Conservation (phyloP, 176 grass and related monocot genomes). For the Oryza australiensis region DNA sequence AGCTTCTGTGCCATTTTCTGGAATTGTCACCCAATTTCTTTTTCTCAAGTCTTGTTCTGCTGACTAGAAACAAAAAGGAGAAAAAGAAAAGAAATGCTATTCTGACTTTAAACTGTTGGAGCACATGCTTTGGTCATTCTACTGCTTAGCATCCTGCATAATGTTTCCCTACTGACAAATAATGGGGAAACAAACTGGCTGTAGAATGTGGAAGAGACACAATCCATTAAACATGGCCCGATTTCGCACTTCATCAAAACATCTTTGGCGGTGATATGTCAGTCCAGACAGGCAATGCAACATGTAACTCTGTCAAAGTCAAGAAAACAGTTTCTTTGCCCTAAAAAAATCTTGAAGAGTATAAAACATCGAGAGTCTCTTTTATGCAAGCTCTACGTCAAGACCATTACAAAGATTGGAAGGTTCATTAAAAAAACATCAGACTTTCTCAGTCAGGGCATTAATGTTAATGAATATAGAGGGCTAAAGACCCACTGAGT, state of each 20-base stretch:
- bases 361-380: not conserved
- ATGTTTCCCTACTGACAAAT: constrained; percentile 21
- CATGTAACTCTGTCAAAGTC: constrained; percentile 41
- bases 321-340: constrained; percentile 54
- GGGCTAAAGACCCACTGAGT: constrained; percentile 26
- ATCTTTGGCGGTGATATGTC: constrained; percentile 27
- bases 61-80: constrained; percentile 42
- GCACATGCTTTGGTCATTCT: constrained; percentile 49
- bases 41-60: constrained; percentile 43
- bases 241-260: constrained; percentile 35
- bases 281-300: constrained; percentile 44
- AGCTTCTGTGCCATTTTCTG: constrained; percentile 50
- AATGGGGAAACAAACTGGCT: constrained; percentile 12
- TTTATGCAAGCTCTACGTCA: constrained; percentile 7
- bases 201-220: constrained; percentile 16
- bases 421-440: constrained; percentile 7
- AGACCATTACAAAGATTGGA: constrained; percentile 26
- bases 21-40: constrained; percentile 46
- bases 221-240: constrained; percentile 14
- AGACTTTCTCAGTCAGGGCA: constrained; percentile 22
- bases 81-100: constrained; percentile 36
- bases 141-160: constrained; percentile 33
- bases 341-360: constrained; percentile 29
- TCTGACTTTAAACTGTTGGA: constrained; percentile 41
- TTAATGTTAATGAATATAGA: constrained; percentile 26